Conservation (phyloP, 2,329 filamentous ascomycete species). For the Beauveria medogensis region DNA sequence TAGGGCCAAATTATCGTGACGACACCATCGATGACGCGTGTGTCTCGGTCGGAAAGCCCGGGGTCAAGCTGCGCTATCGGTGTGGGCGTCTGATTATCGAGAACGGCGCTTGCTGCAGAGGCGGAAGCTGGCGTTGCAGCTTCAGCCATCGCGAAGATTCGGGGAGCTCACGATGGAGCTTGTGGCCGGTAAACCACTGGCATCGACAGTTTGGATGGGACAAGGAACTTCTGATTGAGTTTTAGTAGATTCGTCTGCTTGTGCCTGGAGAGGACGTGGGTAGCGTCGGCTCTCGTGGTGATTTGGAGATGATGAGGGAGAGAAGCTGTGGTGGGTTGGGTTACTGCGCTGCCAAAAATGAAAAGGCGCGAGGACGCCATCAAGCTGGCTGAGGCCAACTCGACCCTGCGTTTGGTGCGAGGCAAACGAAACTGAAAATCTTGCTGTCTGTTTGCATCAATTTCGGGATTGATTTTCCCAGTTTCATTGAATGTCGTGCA, state of each 20-base stretch:
- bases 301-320: conserved; percentile 4
- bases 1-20: conserved; percentile 90
- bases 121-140: not conserved
- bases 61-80: conserved; percentile 50
- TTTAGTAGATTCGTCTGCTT: not conserved
- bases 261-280: not conserved
- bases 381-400: not conserved
- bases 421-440: not conserved
- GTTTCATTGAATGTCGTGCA: too few species aligned
- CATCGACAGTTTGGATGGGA: not conserved
- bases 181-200: not conserved
- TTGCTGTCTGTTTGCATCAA: too few species aligned
- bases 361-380: not conserved
- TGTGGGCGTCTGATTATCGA: conserved; percentile 28
- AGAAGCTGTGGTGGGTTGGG: conserved; percentile 5
- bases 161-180: conserved; percentile 11
- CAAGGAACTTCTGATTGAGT: not conserved
- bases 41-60: conserved; percentile 31
- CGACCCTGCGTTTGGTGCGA: not conserved
- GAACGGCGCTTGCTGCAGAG: not conserved
- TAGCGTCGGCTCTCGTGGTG: not conserved
- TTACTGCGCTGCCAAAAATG: not conserved
- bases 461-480: too few species aligned
- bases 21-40: conserved; percentile 54
- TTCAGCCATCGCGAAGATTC: conserved; percentile 4